Percentiles rank a stretch among this genome's conserved stretches.
phyloP scores from a whole-genome alignment of 2,329 filamentous ascomycete genomes.

The Pseudogymnoascus sp. region DNA sequence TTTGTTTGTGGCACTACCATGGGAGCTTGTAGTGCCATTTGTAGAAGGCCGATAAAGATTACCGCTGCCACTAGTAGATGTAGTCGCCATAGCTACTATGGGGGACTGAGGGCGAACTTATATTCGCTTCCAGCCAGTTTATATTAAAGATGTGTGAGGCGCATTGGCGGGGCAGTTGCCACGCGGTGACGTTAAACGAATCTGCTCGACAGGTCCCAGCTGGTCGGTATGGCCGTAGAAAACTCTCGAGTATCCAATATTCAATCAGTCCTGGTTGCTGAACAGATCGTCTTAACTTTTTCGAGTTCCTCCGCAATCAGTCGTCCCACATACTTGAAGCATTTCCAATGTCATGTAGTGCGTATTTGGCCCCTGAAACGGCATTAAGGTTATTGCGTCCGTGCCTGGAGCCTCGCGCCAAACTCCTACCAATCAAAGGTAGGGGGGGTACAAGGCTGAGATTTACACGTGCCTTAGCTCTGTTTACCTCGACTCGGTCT shows the following conservation, averaged over 20 bases:
- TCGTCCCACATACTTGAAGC: slow-evolving; percentile 2
- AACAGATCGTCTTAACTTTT: neutral
- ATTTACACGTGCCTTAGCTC: neutral
- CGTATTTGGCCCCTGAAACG: slow-evolving; percentile 8
- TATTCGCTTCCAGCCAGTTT: slow-evolving; percentile 2
- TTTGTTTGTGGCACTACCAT: slow-evolving; percentile 31
- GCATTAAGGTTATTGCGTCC: slow-evolving; percentile 8
- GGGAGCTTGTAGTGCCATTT: slow-evolving; percentile 30
- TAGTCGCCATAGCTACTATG: neutral
- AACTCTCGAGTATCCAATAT: neutral
- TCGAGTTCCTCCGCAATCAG: neutral
- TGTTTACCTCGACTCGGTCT: neutral
- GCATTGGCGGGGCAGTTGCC: neutral
- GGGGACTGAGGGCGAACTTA: neutral
- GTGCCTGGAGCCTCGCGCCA: slow-evolving; percentile 4
- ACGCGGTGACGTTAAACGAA: neutral
- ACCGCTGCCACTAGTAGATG: neutral
- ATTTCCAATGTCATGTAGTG: slow-evolving; percentile 10
- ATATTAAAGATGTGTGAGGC: slow-evolving; percentile 3
- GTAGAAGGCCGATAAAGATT: slow-evolving; percentile 31
- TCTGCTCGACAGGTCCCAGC: neutral
- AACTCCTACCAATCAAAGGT: neutral
- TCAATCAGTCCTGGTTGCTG: neutral
- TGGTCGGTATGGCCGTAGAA: neutral
- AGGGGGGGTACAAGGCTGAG: neutral